These are phyloP conservation scores for Chalciporus pseudorubinellus DNA, from an alignment of 768 basidiomycete genomes.

Conservation along the genomic window DNA sequence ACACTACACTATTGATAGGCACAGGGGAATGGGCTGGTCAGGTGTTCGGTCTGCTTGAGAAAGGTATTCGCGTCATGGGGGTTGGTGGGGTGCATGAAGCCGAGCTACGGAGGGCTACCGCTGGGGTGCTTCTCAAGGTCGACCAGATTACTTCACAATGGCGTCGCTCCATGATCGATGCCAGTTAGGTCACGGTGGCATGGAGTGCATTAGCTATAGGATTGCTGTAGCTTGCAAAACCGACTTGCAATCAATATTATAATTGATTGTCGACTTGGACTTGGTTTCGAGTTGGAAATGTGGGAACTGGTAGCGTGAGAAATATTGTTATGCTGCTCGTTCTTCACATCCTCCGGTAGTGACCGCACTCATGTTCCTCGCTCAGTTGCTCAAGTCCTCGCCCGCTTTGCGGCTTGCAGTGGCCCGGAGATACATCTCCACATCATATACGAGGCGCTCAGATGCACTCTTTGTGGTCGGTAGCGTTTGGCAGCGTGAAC, in stretches of 20 bases:
- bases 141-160: slow-evolving; percentile 69
- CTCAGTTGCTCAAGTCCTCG: slow-evolving; percentile 12
- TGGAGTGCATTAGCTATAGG: no score
- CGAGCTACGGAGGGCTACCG: slow-evolving; percentile 64
- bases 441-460: slow-evolving; percentile 51
- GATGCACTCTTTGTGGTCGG: slow-evolving; percentile 87
- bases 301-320: slow-evolving; percentile 14
- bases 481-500: slow-evolving; percentile 21
- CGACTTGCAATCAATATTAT: no score
- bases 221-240: no score
- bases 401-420: slow-evolving; percentile 17
- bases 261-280: no score
- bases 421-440: slow-evolving; percentile 32
- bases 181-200: slow-evolving; percentile 19
- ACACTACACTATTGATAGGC: slow-evolving; percentile 66
- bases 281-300: background rate
- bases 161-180: slow-evolving; percentile 61
- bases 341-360: background rate
- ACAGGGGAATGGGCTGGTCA: slow-evolving; percentile 78
- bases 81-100: slow-evolving; percentile 65
- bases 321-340: background rate
- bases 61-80: slow-evolving; percentile 57
- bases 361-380: slow-evolving; percentile 21
- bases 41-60: slow-evolving; percentile 63
- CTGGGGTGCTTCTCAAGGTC: slow-evolving; percentile 79